Base-by-base conservation (phyloP, 2,329 filamentous ascomycete species). In the Metarhizium guizhouense region DNA sequence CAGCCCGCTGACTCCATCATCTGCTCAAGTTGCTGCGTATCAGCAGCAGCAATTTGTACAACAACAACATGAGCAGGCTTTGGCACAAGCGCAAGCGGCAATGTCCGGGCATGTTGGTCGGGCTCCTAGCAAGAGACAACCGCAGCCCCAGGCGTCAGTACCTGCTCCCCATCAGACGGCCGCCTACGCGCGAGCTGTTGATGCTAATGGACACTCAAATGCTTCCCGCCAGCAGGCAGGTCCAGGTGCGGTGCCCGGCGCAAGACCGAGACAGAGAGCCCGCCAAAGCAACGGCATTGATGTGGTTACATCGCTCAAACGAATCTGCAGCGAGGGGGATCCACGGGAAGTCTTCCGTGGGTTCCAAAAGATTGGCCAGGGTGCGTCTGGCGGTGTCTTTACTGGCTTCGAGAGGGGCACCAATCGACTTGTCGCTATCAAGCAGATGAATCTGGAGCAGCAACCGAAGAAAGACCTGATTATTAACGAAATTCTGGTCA, bases 401-500 rank as follows among this genome's bases (percentile, higher is more conserved):
- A 96, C 90, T 0, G 94, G 93, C 3, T 90, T 93, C 68, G 90
- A 96, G 70, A 80, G 85, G 61, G 86, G 84, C 55, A 88, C 84
- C 43, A 95, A 95, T 72, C 85, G 87, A 59, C 85, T 95, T 62
- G 94, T 99, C 42, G 94, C 94, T 47, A 97, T 99, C 74, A 99
- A 99, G 76, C 94, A 99, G 76, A 99, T 99, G 94, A 97, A 97
- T 63, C 76, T 99, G 55, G 94, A 97, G 71, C 88, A 97, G 72
- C 94, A 99, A 67, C 94, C 94, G 2, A 97, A 97, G 81, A 99
- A 99, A 72, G 94, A 99, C 65, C 77, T 97, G 51, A 99, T 99
- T 66, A 96, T 99, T 73, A 99, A 99, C 71, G 94, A 99, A 70
- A 99, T 99, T 62, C 74, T 99, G 57, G 94, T 99, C 57, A 99